Percentiles rank a stretch among this genome's conserved stretches.
Conservation (phyloP, 2,329 filamentous ascomycete genomes). For the Diaporthe citrichinensis region DNA sequence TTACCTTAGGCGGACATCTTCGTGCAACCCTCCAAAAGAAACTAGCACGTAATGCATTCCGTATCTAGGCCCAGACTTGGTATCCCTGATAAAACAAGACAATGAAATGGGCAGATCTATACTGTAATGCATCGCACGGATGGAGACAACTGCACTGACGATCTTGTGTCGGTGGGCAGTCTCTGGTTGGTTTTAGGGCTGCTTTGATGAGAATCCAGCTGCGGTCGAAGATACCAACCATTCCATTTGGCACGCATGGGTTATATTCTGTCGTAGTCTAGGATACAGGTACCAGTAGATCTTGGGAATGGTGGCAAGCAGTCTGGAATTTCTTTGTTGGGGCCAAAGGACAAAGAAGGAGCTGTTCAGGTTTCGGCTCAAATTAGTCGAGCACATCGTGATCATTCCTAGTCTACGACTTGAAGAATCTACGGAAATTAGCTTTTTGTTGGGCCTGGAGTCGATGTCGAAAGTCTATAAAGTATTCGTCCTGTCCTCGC, state of each 20-base stretch:
- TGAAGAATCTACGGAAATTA: background rate
- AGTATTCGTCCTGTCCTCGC: background rate
- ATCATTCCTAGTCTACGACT: background rate
- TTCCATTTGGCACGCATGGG: background rate
- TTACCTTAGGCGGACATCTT: background rate
- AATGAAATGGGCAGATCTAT: background rate
- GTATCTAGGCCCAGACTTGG: background rate
- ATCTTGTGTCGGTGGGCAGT: background rate
- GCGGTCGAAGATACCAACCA: background rate
- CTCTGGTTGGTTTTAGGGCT: background rate
- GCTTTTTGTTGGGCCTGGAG: background rate
- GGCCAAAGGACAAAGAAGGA: background rate
- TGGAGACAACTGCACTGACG: background rate
- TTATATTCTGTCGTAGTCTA: background rate
- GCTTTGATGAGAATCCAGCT: background rate
- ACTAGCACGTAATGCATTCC: background rate
- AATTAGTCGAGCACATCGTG: background rate
- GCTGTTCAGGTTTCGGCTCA: background rate
- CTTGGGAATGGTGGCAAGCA: conserved; percentile 4
- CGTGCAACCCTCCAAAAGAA: background rate
- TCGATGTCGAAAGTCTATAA: background rate
- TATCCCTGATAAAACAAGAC: background rate
- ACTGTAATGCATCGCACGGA: background rate
- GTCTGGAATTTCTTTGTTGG: background rate
- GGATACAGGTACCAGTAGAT: background rate